Conservation (phyloP, 768 basidiomycete genomes). For the Gelatoporia subvermispora region DNA sequence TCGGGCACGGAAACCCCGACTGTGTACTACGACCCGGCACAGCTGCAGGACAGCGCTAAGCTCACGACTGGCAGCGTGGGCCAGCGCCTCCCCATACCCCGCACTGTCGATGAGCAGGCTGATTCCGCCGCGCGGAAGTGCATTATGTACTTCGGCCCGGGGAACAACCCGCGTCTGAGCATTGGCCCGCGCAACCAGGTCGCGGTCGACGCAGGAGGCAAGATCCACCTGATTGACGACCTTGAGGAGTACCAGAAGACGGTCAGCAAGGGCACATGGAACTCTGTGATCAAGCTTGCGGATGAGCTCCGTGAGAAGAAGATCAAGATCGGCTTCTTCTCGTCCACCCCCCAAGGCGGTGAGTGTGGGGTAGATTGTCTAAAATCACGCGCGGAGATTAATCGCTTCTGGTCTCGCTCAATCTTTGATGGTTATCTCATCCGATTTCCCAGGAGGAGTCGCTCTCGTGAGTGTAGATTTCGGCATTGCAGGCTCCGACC, state of each 20-base stretch:
- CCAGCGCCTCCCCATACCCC: constrained; percentile 63
- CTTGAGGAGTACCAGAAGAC: constrained; percentile 72
- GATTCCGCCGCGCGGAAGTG: constrained; percentile 85
- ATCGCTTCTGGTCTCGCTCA: constrained; percentile 10
- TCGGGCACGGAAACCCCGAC: constrained; percentile 78
- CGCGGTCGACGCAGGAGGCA: constrained; percentile 80
- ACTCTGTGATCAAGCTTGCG: constrained; percentile 73
- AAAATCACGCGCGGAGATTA: constrained; percentile 17
- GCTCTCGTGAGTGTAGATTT: constrained; percentile 62
- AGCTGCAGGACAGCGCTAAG: constrained; percentile 37
- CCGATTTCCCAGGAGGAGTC: constrained; percentile 65
- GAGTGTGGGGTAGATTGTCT: constrained; percentile 20
- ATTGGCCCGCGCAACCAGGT: constrained; percentile 86
- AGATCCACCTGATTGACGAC: constrained; percentile 83
- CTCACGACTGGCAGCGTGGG: constrained; percentile 41
- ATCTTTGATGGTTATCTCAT: constrained; percentile 4
- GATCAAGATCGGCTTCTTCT: constrained; percentile 90
- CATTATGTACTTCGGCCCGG: constrained; percentile 77
- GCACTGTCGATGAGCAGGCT: constrained; percentile 79
- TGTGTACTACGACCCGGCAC: constrained; percentile 56
- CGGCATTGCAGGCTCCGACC: constrained; percentile 3
- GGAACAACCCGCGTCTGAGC: constrained; percentile 76
- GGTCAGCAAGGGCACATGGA: constrained; percentile 74
- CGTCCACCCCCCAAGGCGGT: constrained; percentile 93
- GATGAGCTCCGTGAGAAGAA: constrained; percentile 84